A percentile compares a stretch with the other conserved stretches of the same genome.
phyloP scores from a whole-genome alignment of 1,284 basidiomycete species.

The Malassezia slooffiae region DNA sequence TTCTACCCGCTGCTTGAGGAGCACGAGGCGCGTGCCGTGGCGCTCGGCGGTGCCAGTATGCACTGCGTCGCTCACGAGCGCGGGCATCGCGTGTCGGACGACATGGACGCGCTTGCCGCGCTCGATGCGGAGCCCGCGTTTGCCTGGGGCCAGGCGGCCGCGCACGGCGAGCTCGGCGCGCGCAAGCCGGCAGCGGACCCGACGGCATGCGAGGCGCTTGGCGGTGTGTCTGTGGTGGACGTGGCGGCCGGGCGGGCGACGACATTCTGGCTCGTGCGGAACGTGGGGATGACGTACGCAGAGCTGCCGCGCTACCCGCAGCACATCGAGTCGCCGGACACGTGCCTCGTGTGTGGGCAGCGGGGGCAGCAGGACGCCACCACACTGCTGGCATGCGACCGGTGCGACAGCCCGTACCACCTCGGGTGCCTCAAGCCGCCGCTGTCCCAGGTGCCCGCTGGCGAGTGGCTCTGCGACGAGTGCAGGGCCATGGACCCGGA shows the following conservation, averaged over 20 bases:
- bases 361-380: conserved; percentile 60
- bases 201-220: conserved; percentile 64
- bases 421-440: conserved; percentile 69
- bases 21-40: conserved; percentile 49
- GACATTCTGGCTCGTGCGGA: conserved; percentile 59
- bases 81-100: neutral
- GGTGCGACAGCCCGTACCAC: conserved; percentile 82
- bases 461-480: conserved; percentile 46
- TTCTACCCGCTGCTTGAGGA: conserved; percentile 42
- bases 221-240: conserved; percentile 64
- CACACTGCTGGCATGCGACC: conserved; percentile 51
- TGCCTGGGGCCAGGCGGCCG: conserved; percentile 65
- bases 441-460: conserved; percentile 64
- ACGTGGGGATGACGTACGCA: conserved; percentile 49
- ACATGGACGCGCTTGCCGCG: conserved; percentile 50
- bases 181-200: conserved; percentile 67
- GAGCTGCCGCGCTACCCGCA: conserved; percentile 39
- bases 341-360: conserved; percentile 62
- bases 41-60: conserved; percentile 79
- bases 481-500: conserved; percentile 13
- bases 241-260: conserved; percentile 75
- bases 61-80: conserved; percentile 62
- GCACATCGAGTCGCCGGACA: conserved; percentile 57
- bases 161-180: conserved; percentile 68
- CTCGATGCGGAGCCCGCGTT: conserved; percentile 51